Base-by-base conservation (phyloP, 2,329 filamentous ascomycete species). In the Trichoderma gracile region DNA sequence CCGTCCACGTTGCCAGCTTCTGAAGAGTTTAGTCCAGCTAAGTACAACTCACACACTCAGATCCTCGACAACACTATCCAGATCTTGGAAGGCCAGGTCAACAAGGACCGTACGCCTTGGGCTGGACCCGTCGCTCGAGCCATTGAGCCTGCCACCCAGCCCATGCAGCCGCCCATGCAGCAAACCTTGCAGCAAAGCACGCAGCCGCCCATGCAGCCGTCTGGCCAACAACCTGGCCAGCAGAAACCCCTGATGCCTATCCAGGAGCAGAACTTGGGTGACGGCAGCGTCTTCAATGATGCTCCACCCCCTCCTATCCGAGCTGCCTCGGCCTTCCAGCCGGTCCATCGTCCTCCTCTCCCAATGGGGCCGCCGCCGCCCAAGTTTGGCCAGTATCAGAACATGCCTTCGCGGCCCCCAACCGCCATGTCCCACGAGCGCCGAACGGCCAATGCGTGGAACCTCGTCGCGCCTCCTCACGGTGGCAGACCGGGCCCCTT, bases 1-100 rank as follows among this genome's bases (percentile, higher is more conserved):
- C 17, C 7, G 3, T 3, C 10, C 19, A 46, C 6, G 3, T 9
- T 25, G 6, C n/a, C 3, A 9, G 14, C 10, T 5, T 38, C 14
- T 3, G 9, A 38, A n/a, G 5, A 6, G 9, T 5, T 6, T 8
- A 23, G 8, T 54, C 38, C 1, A 46, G 25, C 59, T 54, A 12
- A 54, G 10, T 6, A 15, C 17, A 15, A 14, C 15, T 46, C 25
- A 23, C n/a, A 17, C 12, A 30, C 15, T 8, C 40, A 77, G 75
- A 68, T 70, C 14, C 70, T 78, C n/a, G 73, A 76, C 33, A 69
- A 70, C 9, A 73, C 71, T 1, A 73, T 76, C 64, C 69, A 72
- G 50, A 71, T 76, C 30, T 69, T 78, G 6, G 74, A 78, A 66
- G 74, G 74, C 27, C 75, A 78, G 60, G 71, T 76, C 66, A 77